Evolutionary conservation across 2,329 filamentous ascomycete species (phyloP), one percentile per base, ranked within the genome.

Genomic region (Stachybotrys chlorohalonatus): DNA sequence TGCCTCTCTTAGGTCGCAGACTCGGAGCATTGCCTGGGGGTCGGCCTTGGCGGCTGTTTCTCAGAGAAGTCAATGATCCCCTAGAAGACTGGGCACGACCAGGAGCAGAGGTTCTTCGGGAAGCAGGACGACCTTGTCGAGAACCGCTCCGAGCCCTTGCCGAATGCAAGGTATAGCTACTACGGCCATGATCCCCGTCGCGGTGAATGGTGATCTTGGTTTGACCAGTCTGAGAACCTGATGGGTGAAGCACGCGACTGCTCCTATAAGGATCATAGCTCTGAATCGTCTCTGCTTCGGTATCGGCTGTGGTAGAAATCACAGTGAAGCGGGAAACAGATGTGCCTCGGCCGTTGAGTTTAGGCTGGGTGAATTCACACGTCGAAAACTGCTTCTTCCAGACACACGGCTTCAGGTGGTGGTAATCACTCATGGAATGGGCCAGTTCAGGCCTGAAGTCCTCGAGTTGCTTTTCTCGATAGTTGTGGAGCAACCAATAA

Each of bases 371-470:
- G 63, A 86, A 86, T 58, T 85, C 75, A 57, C 81, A 78, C 0
- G 83, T 86, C 0, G 83, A 84, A 51, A 83, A 75, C 49, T 81
- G 79, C 63, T 80, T 84, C 58, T 77, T 80, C 75, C 82, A 81
- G 31, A 75, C 71, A 0, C 74, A 70, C 11, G 83, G 81, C 54
- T 77, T 78, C 45, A 89, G 80, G 64, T 95, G 90, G 64, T 96
- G 93, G 63, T 95, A 94, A 65, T 97, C 93, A 69, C 91, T 96
- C 54, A 86, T 81, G 1, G 93, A 96, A 66, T 94, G 88, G n/a
- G 83, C 83, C 54, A 96, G 75, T 24, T 88, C 82, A 32, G 85
- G 84, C 56, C 87, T 87, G 65, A 94, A 97, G 65, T 96, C 89
- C 67, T 97, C 92, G 1, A 95, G 71, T 61, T 94, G 86, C 58